Base-by-base conservation (phyloP, 305 asterid genomes). In the Fraxinus sp. region DNA sequence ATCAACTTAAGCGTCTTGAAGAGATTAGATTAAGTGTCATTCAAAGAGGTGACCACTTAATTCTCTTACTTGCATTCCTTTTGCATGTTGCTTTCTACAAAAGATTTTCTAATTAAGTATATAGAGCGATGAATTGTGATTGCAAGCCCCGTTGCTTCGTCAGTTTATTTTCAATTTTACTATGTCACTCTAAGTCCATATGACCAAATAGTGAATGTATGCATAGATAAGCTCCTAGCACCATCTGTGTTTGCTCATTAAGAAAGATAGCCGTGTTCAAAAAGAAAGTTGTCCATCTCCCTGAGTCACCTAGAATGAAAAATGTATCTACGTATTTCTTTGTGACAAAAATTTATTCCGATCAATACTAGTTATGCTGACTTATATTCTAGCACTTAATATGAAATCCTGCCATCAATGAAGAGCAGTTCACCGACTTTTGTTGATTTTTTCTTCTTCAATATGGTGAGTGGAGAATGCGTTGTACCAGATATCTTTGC, bases 1-100 rank as follows among this genome's bases (percentile, higher is more conserved):
- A 89, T 82, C 95, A 81, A 66, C 89, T 11, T 18, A 90, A 87
- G 88, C 90, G 88, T 73, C 77, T 87, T 55, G 93, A 89, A 80
- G 91, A 87, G 81, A 62, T 86, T 55, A 91, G 81, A 86, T 83
- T 80, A 79, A 88, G 84, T 83, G 83, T 91, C 72, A 75, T 80
- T 20, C 90, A 84, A 80, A 89, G 89, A 90, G 97, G 98, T 91
- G 83, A 86, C 18, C 52, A 28, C 84, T 74, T 66, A 55, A 71
- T 85, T 85, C 43, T 68, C n/a, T 78, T 79, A 70, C 59, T 35
- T 6, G 10, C 80, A 76, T 57, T 66, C 71, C 41, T 66, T 76
- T 57, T 52, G 74, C 86, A 68, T 71, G 18, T 14, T 5, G 1
- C 2, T 30, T n/a, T 71, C 77, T 32, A 7, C 46, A 10, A 14